Base-by-base conservation (phyloP, 169 alveolate species). In the Plasmodium ovale region DNA sequence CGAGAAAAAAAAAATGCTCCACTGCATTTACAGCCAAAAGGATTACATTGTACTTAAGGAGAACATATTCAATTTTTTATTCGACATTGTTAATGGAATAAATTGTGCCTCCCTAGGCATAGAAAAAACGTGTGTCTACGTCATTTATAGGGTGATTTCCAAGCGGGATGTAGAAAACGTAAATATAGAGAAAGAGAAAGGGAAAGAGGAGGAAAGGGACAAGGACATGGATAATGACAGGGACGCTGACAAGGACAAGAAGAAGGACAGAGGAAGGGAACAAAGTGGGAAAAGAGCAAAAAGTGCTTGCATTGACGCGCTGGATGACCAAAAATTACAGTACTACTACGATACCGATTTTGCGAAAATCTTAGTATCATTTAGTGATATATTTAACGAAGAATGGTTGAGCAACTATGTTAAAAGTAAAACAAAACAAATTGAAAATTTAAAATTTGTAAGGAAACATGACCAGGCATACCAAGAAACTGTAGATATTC, bases 21-120 rank as follows among this genome's bases (percentile, higher is more conserved):
- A 79, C 29, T 49, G 64, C 29, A 79, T 79, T 62, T 79, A 53
- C n/a, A 79, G 65, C 56, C 82, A 79, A 31, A 79, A 44, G 39
- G 19, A 65, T 35, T 70, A 79, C 29, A 51, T 70, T 29, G 54
- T 79, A 2, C 42, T 65, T 16, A 64, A 70, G 35, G 89, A 65
- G 65, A 64, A 64, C 51, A 65, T 79, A 29, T 79, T 79, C 16
- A 19, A 51, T 9, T 79, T 79, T 23, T 53, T 79, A 25, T 79
- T 58, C n/a, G 68, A 79, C 14, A 10, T 79, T 10, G 21, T 79
- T n/a, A 64, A 64, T 29, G 21, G 27, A 49, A 69, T 14, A 47
- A 47, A 47, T 47, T 10, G 10, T 33, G 16, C 12, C 31, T 14
- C 39, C 29, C 10, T 79, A 5, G 7, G n/a, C 14, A n/a, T 79